Base-by-base conservation (phyloP, 306 rosid species). In the Sechiopsis laciniata region DNA sequence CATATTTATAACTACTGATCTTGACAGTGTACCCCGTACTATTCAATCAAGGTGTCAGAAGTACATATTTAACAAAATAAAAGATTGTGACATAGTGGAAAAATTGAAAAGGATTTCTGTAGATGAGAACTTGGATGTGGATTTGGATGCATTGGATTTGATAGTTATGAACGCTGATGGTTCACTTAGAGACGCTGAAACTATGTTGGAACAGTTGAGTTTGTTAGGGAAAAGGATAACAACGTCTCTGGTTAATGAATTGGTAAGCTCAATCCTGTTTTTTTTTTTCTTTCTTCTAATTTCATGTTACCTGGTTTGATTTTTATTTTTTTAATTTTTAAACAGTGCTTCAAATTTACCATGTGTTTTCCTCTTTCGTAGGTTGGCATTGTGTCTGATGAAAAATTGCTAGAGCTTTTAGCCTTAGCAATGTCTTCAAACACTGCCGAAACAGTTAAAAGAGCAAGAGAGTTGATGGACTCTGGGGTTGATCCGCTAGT, bases 341-440 rank as follows among this genome's bases (percentile, higher is more conserved):
- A 15, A 11, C 8, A 46, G 10, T 10, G 48, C 77, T 10, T 24
- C 48, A 42, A n/a, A 8, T 74, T 40, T 55, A 54, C 78, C 63
- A 46, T 64, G 68, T 48, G 59, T 69, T 76, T 81, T 82, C 32
- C 80, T 74, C 80, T 79, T 74, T 75, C 80, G 8, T 64, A 94
- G 99, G 95, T 94, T 70, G 99, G 99, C 17, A 94, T 94, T 82
- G 96, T 91, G 77, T 89, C 99, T 2, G 97, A 94, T 78, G 99
- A 89, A 78, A 94, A 91, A 78, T 50, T 94, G 57, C 84, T 94
- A 83, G 99, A 94, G 76, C 99, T 94, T 81, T 84, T 94, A 85
- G 97, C 92, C 79, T 83, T 94, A 73, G 97, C 99, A 52, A 85
- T 94, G 99, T 91, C 99, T 69, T 85, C 99, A 12, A 88, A 94